Percentiles rank a stretch among this genome's conserved stretches.
phyloP scores from a whole-genome alignment of 495 filamentous ascomycete genomes.

The Halenospora varia region DNA sequence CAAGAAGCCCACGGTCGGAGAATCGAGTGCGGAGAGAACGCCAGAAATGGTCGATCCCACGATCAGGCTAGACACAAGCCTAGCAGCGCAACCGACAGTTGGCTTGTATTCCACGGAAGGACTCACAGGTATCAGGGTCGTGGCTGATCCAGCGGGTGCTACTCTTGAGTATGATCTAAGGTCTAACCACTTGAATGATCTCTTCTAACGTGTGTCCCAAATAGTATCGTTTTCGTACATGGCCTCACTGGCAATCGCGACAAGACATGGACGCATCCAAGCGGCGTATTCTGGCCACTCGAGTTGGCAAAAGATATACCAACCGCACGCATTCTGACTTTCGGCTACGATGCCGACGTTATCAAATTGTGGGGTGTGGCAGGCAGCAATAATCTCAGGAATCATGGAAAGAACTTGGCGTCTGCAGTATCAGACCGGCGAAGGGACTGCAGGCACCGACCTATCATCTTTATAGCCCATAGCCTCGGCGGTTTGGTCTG shows the following conservation, averaged over 20 bases:
- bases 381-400: neutral
- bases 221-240: neutral
- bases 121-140: slow-evolving; percentile 3
- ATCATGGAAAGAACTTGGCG: neutral
- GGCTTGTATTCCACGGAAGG: slow-evolving; percentile 9
- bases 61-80: no score
- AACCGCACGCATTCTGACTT: slow-evolving; percentile 26
- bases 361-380: slow-evolving; percentile 29
- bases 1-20: no score
- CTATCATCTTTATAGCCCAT: neutral
- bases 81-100: neutral
- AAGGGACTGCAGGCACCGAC: neutral
- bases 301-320: neutral
- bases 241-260: neutral
- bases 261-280: neutral
- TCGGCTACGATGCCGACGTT: slow-evolving; percentile 28
- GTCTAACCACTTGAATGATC: no score
- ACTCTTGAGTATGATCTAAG: slow-evolving; percentile 7
- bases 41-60: no score
- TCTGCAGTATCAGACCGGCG: neutral
- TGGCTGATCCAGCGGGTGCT: slow-evolving; percentile 3
- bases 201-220: no score
- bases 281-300: neutral
- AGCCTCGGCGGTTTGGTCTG: neutral
- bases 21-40: no score